phyloP scores from a whole-genome alignment of 192 early-diverging fungal species.

The Entomortierella chlamydospora region DNA sequence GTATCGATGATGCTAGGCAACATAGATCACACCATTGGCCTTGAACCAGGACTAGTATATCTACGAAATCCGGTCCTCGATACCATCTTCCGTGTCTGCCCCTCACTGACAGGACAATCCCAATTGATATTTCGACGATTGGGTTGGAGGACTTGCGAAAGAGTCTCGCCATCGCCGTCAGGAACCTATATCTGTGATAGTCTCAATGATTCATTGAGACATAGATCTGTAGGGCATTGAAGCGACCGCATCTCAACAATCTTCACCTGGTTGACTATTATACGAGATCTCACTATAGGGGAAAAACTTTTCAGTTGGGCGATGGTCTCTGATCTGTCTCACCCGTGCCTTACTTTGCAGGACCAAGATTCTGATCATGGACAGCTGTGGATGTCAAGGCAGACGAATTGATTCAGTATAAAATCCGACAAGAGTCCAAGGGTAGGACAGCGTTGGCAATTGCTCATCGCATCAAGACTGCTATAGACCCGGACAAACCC shows the following conservation, averaged over 20 bases:
- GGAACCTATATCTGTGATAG: slow-evolving; percentile 68
- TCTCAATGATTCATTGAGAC: slow-evolving; percentile 55
- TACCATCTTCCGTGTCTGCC: background rate
- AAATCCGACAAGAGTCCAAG: slow-evolving; percentile 81
- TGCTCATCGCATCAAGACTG: slow-evolving; percentile 89
- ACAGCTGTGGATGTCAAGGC: slow-evolving; percentile 60
- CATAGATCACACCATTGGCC: slow-evolving; percentile 1
- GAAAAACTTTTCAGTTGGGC: slow-evolving; percentile 85
- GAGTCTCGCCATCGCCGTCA: slow-evolving; percentile 80
- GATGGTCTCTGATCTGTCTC: slow-evolving; percentile 77
- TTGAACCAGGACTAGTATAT: slow-evolving; percentile 19
- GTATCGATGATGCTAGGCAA: no score
- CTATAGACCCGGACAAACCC: slow-evolving; percentile 87
- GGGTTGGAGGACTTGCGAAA: slow-evolving; percentile 78
- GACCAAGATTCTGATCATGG: slow-evolving; percentile 60
- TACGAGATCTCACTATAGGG: slow-evolving; percentile 78
- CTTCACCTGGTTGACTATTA: slow-evolving; percentile 76
- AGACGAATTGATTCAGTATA: slow-evolving; percentile 63
- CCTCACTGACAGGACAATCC: background rate
- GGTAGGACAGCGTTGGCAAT: slow-evolving; percentile 87
- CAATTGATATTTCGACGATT: slow-evolving; percentile 73
- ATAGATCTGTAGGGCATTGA: slow-evolving; percentile 76
- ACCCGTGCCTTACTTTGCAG: slow-evolving; percentile 76
- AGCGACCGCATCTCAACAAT: slow-evolving; percentile 72
- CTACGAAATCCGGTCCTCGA: slow-evolving; percentile 20